Evolutionary conservation across 1,284 basidiomycete genomes (phyloP), one percentile per base, ranked within the genome.

Genomic region (Porogramme epimiltina): DNA sequence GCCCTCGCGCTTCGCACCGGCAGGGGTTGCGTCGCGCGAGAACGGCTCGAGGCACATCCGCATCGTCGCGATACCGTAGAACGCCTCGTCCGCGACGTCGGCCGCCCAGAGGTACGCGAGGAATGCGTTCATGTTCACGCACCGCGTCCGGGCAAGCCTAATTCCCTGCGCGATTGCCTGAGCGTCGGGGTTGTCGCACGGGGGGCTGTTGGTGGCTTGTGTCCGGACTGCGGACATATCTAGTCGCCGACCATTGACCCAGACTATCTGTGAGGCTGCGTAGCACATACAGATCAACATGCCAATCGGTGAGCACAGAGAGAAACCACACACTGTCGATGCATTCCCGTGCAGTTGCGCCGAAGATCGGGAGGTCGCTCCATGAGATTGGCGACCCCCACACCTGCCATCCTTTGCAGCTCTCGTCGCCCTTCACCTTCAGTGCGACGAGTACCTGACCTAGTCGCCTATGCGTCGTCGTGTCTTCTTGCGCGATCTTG

Each of bases 41-140:
- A 55, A 44, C 25, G 52, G 49, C 25, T 59, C 57, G 31, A 59
- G 48, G 28, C 37, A 31, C 28, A 19, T 26, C 33, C 48, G 36
- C 51, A 59, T 53, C 22, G 40, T 31, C 22, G 37, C 16, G 20
- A 59, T 46, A n/a, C 45, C 51, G 46, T 46, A 55, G 41, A 54
- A 20, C 18, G 44, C 31, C 37, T 48, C 49, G 33, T 55, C 49
- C 25, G 38, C 24, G 48, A 59, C 51, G 25, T 45, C 49, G 19
- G 45, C 45, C 9, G 46, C 49, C 54, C 54, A 59, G 3, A 59
- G 39, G 6, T 37, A 38, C 33, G 54, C 54, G 40, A 55, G 42
- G 37, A 54, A 59, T 3, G 46, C 36, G 42, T 50, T 45, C 39
- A 46, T 31, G 33, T 55, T 54, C n/a, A 59, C 46, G 54, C 57